Evolutionary conservation across 2,329 filamentous ascomycete species (phyloP).

Genomic region (Penicillium sp.): DNA sequence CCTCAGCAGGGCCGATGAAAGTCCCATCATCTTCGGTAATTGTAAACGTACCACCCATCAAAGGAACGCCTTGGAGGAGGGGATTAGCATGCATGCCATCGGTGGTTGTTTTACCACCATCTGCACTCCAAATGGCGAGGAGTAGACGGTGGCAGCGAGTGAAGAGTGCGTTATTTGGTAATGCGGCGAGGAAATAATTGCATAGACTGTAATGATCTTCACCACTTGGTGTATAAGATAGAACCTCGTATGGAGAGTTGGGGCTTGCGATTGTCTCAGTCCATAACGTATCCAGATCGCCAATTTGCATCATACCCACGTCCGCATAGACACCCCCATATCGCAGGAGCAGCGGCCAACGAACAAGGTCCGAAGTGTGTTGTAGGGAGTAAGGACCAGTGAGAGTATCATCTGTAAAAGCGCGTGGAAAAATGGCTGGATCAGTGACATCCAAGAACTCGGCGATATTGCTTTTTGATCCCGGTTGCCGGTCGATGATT

Average conservation of each 20-base stretch:
- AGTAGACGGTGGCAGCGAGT: constrained; percentile 52
- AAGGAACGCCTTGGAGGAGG: constrained; percentile 39
- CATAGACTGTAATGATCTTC: not conserved
- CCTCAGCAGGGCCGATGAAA: constrained; percentile 41
- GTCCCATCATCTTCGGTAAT: constrained; percentile 26
- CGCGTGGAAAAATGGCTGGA: constrained; percentile 46
- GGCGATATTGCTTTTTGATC: constrained; percentile 51
- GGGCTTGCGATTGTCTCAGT: constrained; percentile 50
- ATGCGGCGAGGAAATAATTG: constrained; percentile 12
- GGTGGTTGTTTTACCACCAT: constrained; percentile 48
- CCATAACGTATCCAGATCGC: constrained; percentile 58
- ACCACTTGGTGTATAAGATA: constrained; percentile 44
- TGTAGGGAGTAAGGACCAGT: constrained; percentile 53
- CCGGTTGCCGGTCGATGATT: constrained; percentile 49
- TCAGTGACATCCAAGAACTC: constrained; percentile 52
- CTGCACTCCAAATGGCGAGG: constrained; percentile 50
- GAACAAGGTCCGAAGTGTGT: constrained; percentile 59
- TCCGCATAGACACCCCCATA: constrained; percentile 62
- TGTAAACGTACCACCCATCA: constrained; percentile 31
- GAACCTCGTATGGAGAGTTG: constrained; percentile 47
- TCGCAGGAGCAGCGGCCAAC: constrained; percentile 56
- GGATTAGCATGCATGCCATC: constrained; percentile 52
- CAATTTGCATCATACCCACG: constrained; percentile 58
- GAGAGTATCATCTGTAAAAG: constrained; percentile 53
- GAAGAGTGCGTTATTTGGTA: constrained; percentile 46